Base-by-base conservation (phyloP, 371 early-diverging fungal species). In the Chytridiales sp. region DNA sequence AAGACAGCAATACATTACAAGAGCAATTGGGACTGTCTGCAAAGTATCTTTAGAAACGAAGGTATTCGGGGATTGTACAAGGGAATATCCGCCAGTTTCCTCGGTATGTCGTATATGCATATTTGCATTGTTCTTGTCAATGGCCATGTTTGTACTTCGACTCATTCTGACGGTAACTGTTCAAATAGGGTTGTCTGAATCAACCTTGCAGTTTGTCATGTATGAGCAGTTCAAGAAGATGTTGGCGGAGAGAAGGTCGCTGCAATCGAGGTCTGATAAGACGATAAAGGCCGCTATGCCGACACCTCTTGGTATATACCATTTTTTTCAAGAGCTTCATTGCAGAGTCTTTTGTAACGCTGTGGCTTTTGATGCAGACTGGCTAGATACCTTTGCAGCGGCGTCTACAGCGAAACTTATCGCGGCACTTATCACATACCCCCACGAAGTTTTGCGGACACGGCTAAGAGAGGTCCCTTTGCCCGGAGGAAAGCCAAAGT, bases 121-220 rank as follows among this genome's bases (percentile, higher is more conserved):
- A 35, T 39, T 36, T 9, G 5, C 36, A 42, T 21, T 42, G 11
- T 19, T 44, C 8, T 39, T 24, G 36, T 21, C 6, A 24, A 24
- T 38, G 42, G 24, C 54, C 48, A 26, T 39, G 15, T 59, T 11
- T 26, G 17, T 22, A 1, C 30, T 30, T 31, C 34, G 51, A 50
- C 11, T 15, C 32, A 9, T 8, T 50, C 32, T 13, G 27, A 21
- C 9, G 8, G 71, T 54, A 26, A 57, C 32, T 17, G 36, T 42
- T 42, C 22, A n/a, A 29, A 22, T 61, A 81, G 89, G 93, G 38
- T 84, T 94, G 0, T 81, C 87, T 1, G 96, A 97, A 64, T 85
- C 89, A 8, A 90, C 94, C 0, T 84, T 95, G 26, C 96, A 97
- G 70, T 97, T 95, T 90, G 90, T 91, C 49, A 82, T 90, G 27